Evolutionary conservation across 371 early-diverging fungal species (phyloP).

Genomic region (Smittium mucronatum): DNA sequence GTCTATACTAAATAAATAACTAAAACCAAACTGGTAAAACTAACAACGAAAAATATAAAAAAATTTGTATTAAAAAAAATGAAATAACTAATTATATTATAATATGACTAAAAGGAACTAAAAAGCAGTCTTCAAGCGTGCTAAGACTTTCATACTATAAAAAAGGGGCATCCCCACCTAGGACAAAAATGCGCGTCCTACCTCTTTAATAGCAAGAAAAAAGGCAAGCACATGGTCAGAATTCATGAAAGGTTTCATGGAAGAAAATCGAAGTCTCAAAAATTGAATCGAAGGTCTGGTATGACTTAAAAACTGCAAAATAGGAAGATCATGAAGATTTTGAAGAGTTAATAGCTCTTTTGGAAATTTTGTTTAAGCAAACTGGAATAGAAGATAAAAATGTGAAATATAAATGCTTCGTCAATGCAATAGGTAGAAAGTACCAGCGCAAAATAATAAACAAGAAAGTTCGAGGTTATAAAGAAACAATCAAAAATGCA

Average conservation of each 20-base stretch:
- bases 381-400: background rate
- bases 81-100: too few relatives aligned
- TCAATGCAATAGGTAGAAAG: background rate
- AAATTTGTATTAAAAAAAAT: too few relatives aligned
- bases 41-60: too few relatives aligned
- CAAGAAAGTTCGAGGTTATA: background rate
- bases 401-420: background rate
- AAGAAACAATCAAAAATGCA: background rate
- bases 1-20: too few relatives aligned
- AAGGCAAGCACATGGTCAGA: background rate
- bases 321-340: conserved; percentile 1
- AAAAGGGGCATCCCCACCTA: too few relatives aligned
- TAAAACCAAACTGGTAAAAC: too few relatives aligned
- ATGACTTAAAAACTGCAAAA: background rate
- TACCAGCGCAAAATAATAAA: conserved; percentile 4
- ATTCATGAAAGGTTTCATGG: background rate
- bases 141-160: background rate
- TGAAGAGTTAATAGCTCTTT: background rate
- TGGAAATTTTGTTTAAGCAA: background rate
- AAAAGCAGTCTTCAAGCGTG: too few relatives aligned
- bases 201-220: too few relatives aligned
- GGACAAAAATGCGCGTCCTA: too few relatives aligned
- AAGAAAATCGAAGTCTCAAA: background rate
- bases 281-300: background rate
- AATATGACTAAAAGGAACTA: too few relatives aligned